Base-by-base conservation (phyloP, 2,329 filamentous ascomycete genomes). In the Colletotrichum horii region DNA sequence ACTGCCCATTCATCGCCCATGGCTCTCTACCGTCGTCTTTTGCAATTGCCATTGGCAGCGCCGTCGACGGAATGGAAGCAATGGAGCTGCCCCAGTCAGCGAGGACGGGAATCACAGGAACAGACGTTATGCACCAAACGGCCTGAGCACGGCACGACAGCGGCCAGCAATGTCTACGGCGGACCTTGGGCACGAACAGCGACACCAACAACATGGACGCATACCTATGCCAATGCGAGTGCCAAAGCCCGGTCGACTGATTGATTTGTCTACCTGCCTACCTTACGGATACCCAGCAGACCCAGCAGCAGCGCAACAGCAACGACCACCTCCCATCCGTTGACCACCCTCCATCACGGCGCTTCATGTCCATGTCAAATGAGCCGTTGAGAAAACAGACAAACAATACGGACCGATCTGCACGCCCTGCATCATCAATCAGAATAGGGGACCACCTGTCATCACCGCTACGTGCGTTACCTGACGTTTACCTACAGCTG, bases 371-470 rank as follows among this genome's bases (percentile, higher is more conserved):
- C 16, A 58, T 22, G 69, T n/a, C 38, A 75, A 72, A 72, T 75
- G 55, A 55, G 38, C 55, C 69, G 38, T 34, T 62, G 69, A 36
- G 32, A 60, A 55, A 67, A 66, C 69, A 43, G 55, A 36, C 73
- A 67, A 62, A 75, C 62, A 64, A 58, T 66, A 58, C 30, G 34
- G 62, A 26, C 48, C 43, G 30, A 38, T 73, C 48, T 65, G 58
- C 67, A 75, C 24, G 68, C 68, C 61, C 61, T 75, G 68, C 73
- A 75, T 36, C 62, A 72, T 56, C 69, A 72, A 67, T 75, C 32
- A 43, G 64, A 48, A 58, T 38, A 74, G 52, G 70, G 70, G 70
- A 69, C 70, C 64, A 55, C 71, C 55, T 70, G 55, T 48, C 55
- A 70, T 52, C 55, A 62, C 56, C 36, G n/a, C 66, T 60, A 61